A percentile compares a stretch with the other conserved stretches of the same genome.
Conservation (phyloP, 2,329 filamentous ascomycete genomes). For the Cordyceps tenuipes region DNA sequence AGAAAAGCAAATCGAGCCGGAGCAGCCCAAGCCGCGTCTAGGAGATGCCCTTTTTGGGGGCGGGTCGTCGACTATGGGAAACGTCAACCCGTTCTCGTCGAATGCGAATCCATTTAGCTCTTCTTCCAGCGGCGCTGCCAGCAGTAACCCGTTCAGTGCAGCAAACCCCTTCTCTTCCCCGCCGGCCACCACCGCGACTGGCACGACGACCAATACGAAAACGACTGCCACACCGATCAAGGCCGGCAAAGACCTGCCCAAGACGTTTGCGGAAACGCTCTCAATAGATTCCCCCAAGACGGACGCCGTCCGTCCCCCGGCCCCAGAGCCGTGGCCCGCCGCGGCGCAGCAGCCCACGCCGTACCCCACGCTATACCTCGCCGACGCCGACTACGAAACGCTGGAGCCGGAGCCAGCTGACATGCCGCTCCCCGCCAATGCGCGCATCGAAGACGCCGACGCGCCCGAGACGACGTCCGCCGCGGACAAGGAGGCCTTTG, state of each 20-base stretch:
- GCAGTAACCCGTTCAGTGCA: conserved; percentile 23
- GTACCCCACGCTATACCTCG: conserved; percentile 69
- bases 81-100: conserved; percentile 52
- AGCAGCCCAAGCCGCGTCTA: conserved; percentile 35
- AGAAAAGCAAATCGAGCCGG: conserved; percentile 24
- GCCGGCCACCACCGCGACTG: conserved; percentile 17
- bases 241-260: conserved; percentile 32
- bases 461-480: conserved; percentile 28
- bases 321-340: conserved; percentile 68
- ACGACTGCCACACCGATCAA: neutral
- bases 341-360: conserved; percentile 54
- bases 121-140: conserved; percentile 13
- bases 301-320: conserved; percentile 22
- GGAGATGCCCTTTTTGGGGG: conserved; percentile 65
- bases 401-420: conserved; percentile 53
- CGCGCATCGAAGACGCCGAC: conserved; percentile 33
- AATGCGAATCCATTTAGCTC: conserved; percentile 40
- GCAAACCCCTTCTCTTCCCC: conserved; percentile 21
- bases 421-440: conserved; percentile 42
- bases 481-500: conserved; percentile 64
- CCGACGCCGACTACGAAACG: conserved; percentile 87
- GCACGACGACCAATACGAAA: conserved; percentile 19
- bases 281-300: conserved; percentile 52
- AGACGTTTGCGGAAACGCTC: conserved; percentile 67
- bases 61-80: conserved; percentile 32